A percentile compares a stretch with the other conserved stretches of the same genome.
Evolutionary conservation across 306 rosid genomes (phyloP).

Genomic region (Cucurbita moschata): DNA sequence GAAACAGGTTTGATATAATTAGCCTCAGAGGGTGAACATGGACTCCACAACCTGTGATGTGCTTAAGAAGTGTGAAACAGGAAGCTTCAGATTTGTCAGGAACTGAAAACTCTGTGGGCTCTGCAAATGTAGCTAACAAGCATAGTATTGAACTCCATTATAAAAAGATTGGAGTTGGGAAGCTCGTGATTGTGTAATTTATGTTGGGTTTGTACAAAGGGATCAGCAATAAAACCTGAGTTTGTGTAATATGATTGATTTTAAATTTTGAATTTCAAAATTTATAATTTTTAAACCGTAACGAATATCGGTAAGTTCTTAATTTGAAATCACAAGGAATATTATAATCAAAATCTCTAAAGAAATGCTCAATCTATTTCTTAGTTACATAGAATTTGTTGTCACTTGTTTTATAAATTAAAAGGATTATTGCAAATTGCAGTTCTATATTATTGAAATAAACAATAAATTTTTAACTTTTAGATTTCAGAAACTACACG

Average conservation of each 20-base stretch:
- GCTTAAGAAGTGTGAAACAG: not conserved
- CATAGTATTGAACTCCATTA: not conserved
- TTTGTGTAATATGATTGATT: not conserved
- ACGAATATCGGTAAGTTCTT: not conserved
- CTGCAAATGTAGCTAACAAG: not conserved
- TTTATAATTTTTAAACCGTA: not conserved
- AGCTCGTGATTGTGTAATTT: not conserved
- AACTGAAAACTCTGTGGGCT: not conserved
- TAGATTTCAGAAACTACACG: not conserved
- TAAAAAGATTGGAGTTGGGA: not conserved
- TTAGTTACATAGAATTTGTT: too few relatives aligned
- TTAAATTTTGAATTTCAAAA: not conserved
- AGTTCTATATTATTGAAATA: not conserved
- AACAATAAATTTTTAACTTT: not conserved
- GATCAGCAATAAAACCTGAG: too few relatives aligned
- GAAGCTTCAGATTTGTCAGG: not conserved
- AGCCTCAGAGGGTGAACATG: not conserved
- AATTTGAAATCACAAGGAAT: not conserved
- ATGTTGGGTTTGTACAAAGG: not conserved
- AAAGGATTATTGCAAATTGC: too few relatives aligned
- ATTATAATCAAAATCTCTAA: too few relatives aligned
- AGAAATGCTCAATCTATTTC: too few relatives aligned
- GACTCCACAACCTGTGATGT: conserved; percentile 4
- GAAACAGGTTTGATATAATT: not conserved
- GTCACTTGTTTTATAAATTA: too few relatives aligned